Percentiles rank a stretch among this genome's conserved stretches.
Evolutionary conservation across 2,329 filamentous ascomycete genomes (phyloP).

Genomic region (Didymella pomorum): DNA sequence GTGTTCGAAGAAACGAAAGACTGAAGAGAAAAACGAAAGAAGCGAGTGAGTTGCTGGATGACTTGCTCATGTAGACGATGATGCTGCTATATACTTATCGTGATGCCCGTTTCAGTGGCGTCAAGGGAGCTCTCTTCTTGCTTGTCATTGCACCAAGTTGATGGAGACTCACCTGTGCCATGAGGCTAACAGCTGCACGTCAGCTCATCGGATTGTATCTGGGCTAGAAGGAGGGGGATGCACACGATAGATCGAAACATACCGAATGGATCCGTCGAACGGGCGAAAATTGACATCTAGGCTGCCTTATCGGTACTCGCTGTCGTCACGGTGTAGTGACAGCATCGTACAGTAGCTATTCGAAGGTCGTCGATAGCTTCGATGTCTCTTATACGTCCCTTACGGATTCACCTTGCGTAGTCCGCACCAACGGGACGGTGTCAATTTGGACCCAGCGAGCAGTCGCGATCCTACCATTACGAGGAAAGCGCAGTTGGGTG

Average conservation of each 20-base stretch:
- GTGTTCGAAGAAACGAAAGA: slow-evolving; percentile 15
- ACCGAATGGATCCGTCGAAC: background rate
- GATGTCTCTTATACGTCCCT: slow-evolving; percentile 11
- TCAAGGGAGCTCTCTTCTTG: slow-evolving; percentile 10
- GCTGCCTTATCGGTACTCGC: background rate
- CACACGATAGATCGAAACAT: slow-evolving; percentile 10
- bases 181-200: slow-evolving; percentile 5
- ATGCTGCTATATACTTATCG: slow-evolving; percentile 8
- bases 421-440: slow-evolving; percentile 17
- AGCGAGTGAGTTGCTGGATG: slow-evolving; percentile 35
- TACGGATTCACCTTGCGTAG: slow-evolving; percentile 14
- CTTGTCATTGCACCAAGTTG: background rate
- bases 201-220: background rate
- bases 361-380: slow-evolving; percentile 2
- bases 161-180: slow-evolving; percentile 9
- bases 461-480: slow-evolving; percentile 6
- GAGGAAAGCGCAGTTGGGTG: slow-evolving; percentile 8
- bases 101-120: background rate
- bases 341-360: slow-evolving; percentile 9
- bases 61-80: background rate
- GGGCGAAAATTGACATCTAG: background rate
- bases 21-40: slow-evolving; percentile 19
- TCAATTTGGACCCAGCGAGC: background rate
- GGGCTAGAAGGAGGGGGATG: slow-evolving; percentile 4
- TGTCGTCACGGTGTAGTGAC: slow-evolving; percentile 5